Evolutionary conservation across 345 rosid species (phyloP), one percentile per base, ranked within the genome.

Genomic region (Syzygium jambos): DNA sequence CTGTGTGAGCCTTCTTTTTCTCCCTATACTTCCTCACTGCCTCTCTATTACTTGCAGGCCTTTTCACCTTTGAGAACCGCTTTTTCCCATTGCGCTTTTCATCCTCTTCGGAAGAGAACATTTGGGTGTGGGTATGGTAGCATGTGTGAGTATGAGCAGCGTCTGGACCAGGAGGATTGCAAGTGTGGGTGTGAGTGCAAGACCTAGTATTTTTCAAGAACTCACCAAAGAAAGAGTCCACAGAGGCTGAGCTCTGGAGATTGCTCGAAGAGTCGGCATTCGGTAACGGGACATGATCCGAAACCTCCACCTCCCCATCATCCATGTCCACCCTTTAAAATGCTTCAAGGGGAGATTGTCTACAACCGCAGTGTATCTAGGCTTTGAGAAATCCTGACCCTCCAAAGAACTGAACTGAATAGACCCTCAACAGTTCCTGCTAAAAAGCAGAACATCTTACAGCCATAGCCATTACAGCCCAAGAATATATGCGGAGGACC

Each of bases 21-120:
- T 96, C 96, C 84, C 98, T 92, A 53, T 96, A 96, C 89, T 95
- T 96, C 41, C 95, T 88, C 83, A 95, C 98, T 22, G 98, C 97
- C 88, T 92, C 98, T 89, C 95, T 91, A 25, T 96, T 95, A 46
- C 98, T 96, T 41, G 89, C 89, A 25, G 96, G 88, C 89, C 93
- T 91, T 87, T 90, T 93, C 17, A 89, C 87, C 56, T 86, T 90
- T 27, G 87, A 77, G 84, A 91, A 85, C 82, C 85, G 89, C 87
- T 88, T 89, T 41, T 88, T 91, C 84, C 51, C 73, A 21, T 82
- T 88, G 14, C 83, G 85, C 41, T 90, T 86, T 85, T 88, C 90
- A 87, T 91, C 95, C 25, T 92, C 97, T 85, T 78, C 92, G 7
- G 95, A 91, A 27, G 92, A 46, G 85, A 92, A 84, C 86, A 92